Evolutionary conservation across 2,329 filamentous ascomycete genomes (phyloP), one percentile per base, ranked within the genome.

Genomic region (Polychaeton citri): DNA sequence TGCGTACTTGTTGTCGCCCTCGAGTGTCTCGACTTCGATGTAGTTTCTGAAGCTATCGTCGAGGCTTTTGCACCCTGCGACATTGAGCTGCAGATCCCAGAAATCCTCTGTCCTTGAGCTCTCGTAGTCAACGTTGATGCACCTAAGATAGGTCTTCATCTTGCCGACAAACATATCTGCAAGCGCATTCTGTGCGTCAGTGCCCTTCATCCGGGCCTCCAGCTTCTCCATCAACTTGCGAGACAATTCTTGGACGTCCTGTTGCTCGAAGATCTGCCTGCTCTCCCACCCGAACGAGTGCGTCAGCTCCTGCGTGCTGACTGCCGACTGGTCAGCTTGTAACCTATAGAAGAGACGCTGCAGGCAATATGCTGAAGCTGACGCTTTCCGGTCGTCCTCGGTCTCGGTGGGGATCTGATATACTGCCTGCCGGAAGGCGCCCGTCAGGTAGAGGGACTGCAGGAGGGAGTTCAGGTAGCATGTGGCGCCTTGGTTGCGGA

Each of bases 261-360:
- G 90, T 57, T 98, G 90, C 62, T 96, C 88, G 50, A 98, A 98
- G 36, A 96, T 94, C 54, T 98, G 88, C 45, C 86, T 76, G 2
- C 88, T 93, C 52, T 98, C 88, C 90, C 90, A 98, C 17, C 90
- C 90, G 57, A 98, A 98, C 0, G 90, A 96, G 47, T 85, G 83
- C 5, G 90, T 98, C 26, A 98, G 72, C 54, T 98, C 90, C 35
- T 81, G 86, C 2, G 90, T 98, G 26, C 83, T 75, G 2, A 98
- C 88, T 1, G 92, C 84, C 21, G 69, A 65, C 35, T 79, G 77
- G 26, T 80, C 88, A 9, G 86, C 93, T 58, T 98, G 90, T 15
- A 98, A 69, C 47, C 87, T 83, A 54, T 95, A 96, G 61, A 98
- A 98, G 12, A 98, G 69, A 43, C 90, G 73, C 58, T 98, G 90